phyloP scores from a whole-genome alignment of 1,139 yeast species.

The Hanseniaspora sp. region DNA sequence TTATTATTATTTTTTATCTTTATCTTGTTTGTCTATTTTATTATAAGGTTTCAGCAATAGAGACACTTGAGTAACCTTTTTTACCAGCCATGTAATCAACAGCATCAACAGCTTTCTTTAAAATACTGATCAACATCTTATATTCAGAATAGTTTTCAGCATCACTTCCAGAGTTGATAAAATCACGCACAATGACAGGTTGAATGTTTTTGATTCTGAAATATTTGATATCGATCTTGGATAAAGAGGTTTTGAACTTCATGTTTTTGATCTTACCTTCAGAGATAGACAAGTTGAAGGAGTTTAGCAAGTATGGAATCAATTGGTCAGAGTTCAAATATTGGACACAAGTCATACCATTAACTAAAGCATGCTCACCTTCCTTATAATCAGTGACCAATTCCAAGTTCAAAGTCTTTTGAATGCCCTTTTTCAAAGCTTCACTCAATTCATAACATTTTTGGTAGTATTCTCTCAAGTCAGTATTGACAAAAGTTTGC shows the following conservation, averaged over 20 bases:
- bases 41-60: conserved; percentile 13
- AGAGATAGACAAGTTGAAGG: conserved; percentile 12
- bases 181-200: conserved; percentile 14
- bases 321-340: conserved; percentile 10
- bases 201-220: conserved; percentile 16
- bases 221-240: conserved; percentile 15
- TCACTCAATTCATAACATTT: conserved; percentile 14
- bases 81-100: conserved; percentile 15
- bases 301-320: conserved; percentile 9
- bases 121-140: conserved; percentile 9
- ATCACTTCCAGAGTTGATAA: conserved; percentile 1
- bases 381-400: conserved; percentile 14
- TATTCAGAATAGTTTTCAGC: conserved; percentile 10
- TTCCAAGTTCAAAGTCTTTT: conserved; percentile 3
- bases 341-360: conserved; percentile 16
- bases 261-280: conserved; percentile 14
- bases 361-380: conserved; percentile 11
- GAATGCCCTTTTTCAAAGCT: conserved; percentile 7
- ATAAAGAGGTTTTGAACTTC: conserved; percentile 14
- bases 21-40: neutral
- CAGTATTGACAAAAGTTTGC: conserved; percentile 1
- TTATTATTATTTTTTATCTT: neutral
- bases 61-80: conserved; percentile 15
- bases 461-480: conserved; percentile 1
- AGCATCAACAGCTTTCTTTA: conserved; percentile 13